Conservation (phyloP, 1,284 basidiomycete genomes). For the Anthracocystis panici-leucophaei region DNA sequence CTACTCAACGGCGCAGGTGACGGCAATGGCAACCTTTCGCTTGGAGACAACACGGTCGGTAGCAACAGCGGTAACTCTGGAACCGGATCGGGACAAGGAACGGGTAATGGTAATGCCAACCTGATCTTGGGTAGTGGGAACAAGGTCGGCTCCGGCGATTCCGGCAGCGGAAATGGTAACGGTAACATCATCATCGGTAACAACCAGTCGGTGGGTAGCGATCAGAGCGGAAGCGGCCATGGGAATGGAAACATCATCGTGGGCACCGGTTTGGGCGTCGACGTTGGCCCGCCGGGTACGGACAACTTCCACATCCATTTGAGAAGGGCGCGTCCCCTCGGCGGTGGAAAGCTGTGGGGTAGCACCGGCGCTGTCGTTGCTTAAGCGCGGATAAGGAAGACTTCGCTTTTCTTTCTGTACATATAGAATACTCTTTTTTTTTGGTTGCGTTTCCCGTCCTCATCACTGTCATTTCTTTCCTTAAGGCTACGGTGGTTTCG, state of each 20-base stretch:
- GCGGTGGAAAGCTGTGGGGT: slow-evolving; percentile 16
- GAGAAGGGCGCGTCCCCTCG: slow-evolving; percentile 20
- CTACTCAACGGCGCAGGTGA: slow-evolving; percentile 3
- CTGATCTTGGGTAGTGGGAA: slow-evolving; percentile 23
- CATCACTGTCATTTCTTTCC: too few relatives aligned
- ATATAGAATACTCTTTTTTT: too few relatives aligned
- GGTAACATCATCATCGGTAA: slow-evolving; percentile 43
- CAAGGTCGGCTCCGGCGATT: slow-evolving; percentile 18
- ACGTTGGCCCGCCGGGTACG: slow-evolving; percentile 23
- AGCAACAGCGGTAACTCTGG: slow-evolving; percentile 19
- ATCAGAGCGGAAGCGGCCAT: slow-evolving; percentile 13
- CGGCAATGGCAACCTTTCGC: slow-evolving; percentile 16
- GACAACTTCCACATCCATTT: slow-evolving; percentile 45
- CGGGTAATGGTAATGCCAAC: slow-evolving; percentile 26
- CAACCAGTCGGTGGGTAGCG: slow-evolving; percentile 25
- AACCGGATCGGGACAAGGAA: slow-evolving; percentile 1
- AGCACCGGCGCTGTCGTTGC: background rate
- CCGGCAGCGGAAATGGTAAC: slow-evolving; percentile 30
- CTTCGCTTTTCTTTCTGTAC: background rate
- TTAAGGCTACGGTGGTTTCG: too few relatives aligned
- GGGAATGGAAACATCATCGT: slow-evolving; percentile 35
- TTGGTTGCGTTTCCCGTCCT: too few relatives aligned
- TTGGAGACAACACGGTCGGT: slow-evolving; percentile 17
- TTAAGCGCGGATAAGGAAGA: background rate
- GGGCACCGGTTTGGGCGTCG: slow-evolving; percentile 23